Conservation (phyloP, 2,329 filamentous ascomycete genomes). For the Trichothecium sympodiale region DNA sequence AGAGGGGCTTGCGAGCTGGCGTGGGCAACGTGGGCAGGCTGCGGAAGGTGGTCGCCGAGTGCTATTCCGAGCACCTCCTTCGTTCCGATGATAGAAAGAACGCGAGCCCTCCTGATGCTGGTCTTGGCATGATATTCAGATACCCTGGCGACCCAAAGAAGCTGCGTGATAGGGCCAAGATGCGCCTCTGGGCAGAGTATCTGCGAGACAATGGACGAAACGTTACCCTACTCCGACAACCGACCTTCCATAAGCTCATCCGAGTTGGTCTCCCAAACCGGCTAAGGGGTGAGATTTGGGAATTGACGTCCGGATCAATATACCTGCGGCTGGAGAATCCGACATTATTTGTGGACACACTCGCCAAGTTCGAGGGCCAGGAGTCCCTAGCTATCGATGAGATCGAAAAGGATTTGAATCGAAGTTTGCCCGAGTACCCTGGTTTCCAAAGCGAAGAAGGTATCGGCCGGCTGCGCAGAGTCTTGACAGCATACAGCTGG, state of each 20-base stretch:
- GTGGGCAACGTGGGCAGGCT: constrained; percentile 83
- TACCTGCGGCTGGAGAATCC: constrained; percentile 82
- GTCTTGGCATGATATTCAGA: constrained; percentile 80
- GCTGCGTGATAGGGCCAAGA: constrained; percentile 88
- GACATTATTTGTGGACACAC: constrained; percentile 70
- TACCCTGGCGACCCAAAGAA: constrained; percentile 95
- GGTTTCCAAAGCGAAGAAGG: constrained; percentile 95
- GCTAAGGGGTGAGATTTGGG: constrained; percentile 89
- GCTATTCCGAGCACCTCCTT: constrained; percentile 81
- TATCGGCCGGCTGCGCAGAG: constrained; percentile 77
- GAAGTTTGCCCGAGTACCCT: constrained; percentile 91
- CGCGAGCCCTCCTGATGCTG: constrained; percentile 64
- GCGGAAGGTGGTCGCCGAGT: constrained; percentile 67
- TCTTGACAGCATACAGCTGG: constrained; percentile 97
- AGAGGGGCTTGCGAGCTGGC: constrained; percentile 75
- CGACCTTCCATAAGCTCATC: constrained; percentile 95
- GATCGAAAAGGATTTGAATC: constrained; percentile 96
- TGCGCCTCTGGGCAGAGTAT: constrained; percentile 96
- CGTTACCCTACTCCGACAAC: constrained; percentile 82
- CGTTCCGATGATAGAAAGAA: constrained; percentile 52
- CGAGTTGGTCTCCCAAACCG: constrained; percentile 90
- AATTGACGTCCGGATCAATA: constrained; percentile 82
- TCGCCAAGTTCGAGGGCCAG: constrained; percentile 71
- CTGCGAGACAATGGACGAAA: constrained; percentile 91
- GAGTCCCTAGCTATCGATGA: constrained; percentile 95